phyloP scores from a whole-genome alignment of 768 basidiomycete species.

The Dentipellis fragilis region DNA sequence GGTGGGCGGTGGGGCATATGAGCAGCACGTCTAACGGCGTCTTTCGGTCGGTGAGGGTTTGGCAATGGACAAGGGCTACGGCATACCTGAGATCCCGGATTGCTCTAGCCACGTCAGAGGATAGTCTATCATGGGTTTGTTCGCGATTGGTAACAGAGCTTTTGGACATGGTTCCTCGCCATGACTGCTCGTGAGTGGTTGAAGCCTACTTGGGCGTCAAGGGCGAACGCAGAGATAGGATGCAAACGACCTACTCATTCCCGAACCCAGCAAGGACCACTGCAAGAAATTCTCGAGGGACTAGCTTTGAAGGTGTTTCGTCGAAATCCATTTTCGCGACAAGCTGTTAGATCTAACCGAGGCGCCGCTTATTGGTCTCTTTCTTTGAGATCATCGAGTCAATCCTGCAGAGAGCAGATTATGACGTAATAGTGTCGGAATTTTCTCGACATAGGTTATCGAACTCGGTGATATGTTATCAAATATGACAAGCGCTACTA shows the following conservation, averaged over 20 bases:
- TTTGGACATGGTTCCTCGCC: slow-evolving; percentile 82
- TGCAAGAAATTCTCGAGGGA: slow-evolving; percentile 74
- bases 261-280: slow-evolving; percentile 88
- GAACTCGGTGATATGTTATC: too few relatives aligned
- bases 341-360: neutral
- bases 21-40: slow-evolving; percentile 63
- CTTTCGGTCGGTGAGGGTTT: too few relatives aligned
- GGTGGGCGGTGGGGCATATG: slow-evolving; percentile 73
- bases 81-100: slow-evolving; percentile 69
- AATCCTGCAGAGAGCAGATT: too few relatives aligned
- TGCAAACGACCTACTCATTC: slow-evolving; percentile 51
- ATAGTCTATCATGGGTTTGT: slow-evolving; percentile 81
- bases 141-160: slow-evolving; percentile 78
- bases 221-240: neutral
- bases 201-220: neutral
- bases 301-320: slow-evolving; percentile 37
- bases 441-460: too few relatives aligned
- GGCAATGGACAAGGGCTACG: too few relatives aligned
- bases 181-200: slow-evolving; percentile 59
- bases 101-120: slow-evolving; percentile 80
- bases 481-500: too few relatives aligned
- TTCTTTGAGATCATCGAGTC: too few relatives aligned
- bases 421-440: too few relatives aligned
- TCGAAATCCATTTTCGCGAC: slow-evolving; percentile 47
- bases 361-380: neutral